These are phyloP conservation scores for Pleodorina starrii DNA, from an alignment of 139 green algal genomes.

Conservation along the genomic window DNA sequence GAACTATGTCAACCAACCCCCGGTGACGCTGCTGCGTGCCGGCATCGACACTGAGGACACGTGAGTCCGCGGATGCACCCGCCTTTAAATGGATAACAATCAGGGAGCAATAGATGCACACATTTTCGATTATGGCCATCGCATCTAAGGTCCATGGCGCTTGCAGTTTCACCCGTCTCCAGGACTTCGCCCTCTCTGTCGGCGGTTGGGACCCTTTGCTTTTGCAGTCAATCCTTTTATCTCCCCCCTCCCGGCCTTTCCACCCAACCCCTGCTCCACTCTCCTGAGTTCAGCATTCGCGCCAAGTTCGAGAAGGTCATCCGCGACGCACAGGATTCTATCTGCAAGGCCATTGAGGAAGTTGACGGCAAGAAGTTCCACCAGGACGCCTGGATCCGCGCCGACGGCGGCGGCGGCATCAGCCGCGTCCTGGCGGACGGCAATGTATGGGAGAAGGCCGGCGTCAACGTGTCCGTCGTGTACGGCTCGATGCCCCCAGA, in stretches of 20 bases:
- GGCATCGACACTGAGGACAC: constrained; percentile 77
- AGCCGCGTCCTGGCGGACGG: constrained; percentile 92
- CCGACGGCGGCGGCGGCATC: constrained; percentile 95
- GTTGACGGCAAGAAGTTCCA: constrained; percentile 94
- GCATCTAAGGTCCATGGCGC: too few species aligned
- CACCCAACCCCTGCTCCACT: not conserved
- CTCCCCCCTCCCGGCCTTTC: too few species aligned
- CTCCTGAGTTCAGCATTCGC: constrained; percentile 73
- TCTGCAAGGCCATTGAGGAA: constrained; percentile 90
- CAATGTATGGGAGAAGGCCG: constrained; percentile 97
- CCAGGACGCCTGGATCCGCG: constrained; percentile 94
- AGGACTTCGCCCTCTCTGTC: too few species aligned
- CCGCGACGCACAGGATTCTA: constrained; percentile 89
- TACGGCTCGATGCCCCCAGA: constrained; percentile 98
- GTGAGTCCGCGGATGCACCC: constrained; percentile 53
- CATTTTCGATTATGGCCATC: too few species aligned
- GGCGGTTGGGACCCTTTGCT: too few species aligned
- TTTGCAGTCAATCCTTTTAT: too few species aligned
- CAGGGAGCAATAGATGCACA: too few species aligned
- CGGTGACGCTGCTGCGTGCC: constrained; percentile 69
- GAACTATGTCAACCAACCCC: constrained; percentile 62
- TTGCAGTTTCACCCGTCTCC: too few species aligned
- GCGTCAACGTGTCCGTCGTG: constrained; percentile 96
- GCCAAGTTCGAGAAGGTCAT: constrained; percentile 91
- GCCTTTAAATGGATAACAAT: too few species aligned